These are phyloP conservation scores for Phytophthora brassicae DNA, from an alignment of 352 stramenopile species.

Conservation along the genomic window DNA sequence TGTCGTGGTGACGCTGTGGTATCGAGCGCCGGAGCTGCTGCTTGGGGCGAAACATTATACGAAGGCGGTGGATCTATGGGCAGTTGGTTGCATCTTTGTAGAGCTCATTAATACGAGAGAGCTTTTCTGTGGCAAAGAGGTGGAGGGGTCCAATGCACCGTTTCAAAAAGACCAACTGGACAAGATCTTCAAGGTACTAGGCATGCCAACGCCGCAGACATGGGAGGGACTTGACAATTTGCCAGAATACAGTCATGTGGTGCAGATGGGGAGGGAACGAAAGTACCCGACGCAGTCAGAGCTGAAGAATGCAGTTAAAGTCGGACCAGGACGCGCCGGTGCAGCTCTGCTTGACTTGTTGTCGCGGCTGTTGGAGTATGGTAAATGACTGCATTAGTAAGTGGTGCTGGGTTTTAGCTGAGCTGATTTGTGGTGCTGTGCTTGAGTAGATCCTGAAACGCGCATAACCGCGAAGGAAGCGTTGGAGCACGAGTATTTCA, in stretches of 20 bases:
- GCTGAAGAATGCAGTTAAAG: constrained; percentile 86
- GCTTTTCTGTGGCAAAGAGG: constrained; percentile 88
- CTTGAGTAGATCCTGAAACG: constrained; percentile 73
- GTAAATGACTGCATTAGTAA: constrained; percentile 30
- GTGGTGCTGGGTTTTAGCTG: background rate
- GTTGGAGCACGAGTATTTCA: constrained; percentile 94
- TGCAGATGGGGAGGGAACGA: constrained; percentile 83
- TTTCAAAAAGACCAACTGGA: constrained; percentile 91
- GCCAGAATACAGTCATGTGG: constrained; percentile 79
- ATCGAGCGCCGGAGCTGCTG: constrained; percentile 93
- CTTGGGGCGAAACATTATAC: constrained; percentile 93
- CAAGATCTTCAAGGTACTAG: constrained; percentile 91
- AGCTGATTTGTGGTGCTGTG: background rate
- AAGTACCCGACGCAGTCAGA: constrained; percentile 85
- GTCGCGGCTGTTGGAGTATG: constrained; percentile 79
- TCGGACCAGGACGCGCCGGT: constrained; percentile 69
- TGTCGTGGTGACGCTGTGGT: constrained; percentile 97
- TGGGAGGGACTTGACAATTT: constrained; percentile 86
- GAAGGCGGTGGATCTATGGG: constrained; percentile 96
- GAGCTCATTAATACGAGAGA: constrained; percentile 90
- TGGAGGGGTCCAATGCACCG: constrained; percentile 83
- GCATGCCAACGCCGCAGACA: constrained; percentile 80
- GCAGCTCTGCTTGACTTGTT: constrained; percentile 78
- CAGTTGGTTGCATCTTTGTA: constrained; percentile 95
- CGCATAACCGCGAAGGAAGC: constrained; percentile 91